These are phyloP conservation scores for Aspergillus coremiiformis DNA, from an alignment of 495 filamentous ascomycete species.

Conservation along the genomic window DNA sequence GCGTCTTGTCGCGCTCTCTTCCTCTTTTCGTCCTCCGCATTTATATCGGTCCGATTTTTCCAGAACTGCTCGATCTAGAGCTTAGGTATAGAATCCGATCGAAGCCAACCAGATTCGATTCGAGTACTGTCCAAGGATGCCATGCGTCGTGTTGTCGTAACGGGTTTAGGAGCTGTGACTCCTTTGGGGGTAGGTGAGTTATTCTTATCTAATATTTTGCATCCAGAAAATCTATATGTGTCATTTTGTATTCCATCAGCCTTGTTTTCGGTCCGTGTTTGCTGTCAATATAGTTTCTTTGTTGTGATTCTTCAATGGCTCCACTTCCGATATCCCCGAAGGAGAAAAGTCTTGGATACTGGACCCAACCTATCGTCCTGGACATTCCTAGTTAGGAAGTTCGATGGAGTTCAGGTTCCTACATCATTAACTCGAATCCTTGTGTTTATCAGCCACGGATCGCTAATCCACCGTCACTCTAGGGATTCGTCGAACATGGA, in stretches of 20 bases:
- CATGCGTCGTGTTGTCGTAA: conserved; percentile 94
- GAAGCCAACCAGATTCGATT: not conserved
- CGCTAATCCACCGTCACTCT: conserved; percentile 1
- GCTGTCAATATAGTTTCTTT: not conserved
- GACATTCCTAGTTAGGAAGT: conserved; percentile 13
- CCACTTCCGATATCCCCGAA: conserved; percentile 15
- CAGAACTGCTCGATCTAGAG: not conserved
- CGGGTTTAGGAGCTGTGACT: conserved; percentile 86
- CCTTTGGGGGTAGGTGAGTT: conserved; percentile 73
- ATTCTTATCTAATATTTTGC: not conserved
- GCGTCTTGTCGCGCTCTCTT: conserved; percentile 1
- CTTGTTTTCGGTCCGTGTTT: not conserved
- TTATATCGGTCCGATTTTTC: not conserved
- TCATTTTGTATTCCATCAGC: not conserved
- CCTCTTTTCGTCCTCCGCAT: not conserved
- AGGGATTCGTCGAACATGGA: conserved; percentile 75
- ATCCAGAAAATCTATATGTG: not conserved
- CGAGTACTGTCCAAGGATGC: conserved; percentile 23
- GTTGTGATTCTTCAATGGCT: not conserved
- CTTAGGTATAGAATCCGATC: not conserved
- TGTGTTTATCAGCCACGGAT: not conserved
- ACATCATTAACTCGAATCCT: not conserved
- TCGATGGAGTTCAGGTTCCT: conserved; percentile 6
- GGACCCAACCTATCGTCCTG: not conserved
- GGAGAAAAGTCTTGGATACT: conserved; percentile 16